Evolutionary conservation across 139 green algal genomes (phyloP).

Genomic region (Monoraphidium neglectum): DNA sequence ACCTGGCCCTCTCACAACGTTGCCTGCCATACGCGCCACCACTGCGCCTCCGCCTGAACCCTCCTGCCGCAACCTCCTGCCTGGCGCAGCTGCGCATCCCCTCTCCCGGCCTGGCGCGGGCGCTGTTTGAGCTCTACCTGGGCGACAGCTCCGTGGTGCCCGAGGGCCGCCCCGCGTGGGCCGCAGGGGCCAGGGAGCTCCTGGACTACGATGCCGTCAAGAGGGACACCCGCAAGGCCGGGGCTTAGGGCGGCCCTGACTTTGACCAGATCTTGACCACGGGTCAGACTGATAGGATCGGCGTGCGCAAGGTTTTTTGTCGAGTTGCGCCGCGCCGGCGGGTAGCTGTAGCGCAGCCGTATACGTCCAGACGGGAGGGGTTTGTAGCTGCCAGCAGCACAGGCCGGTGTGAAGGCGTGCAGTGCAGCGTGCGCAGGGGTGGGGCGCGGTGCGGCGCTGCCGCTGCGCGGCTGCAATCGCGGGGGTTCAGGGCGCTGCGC

Average conservation of each 20-base stretch:
- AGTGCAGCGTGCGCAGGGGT: too few relatives aligned
- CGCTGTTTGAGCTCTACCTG: slow-evolving; percentile 81
- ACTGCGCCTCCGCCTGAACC: too few relatives aligned
- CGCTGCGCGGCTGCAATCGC: too few relatives aligned
- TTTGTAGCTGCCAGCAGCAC: not conserved
- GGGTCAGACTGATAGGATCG: not conserved
- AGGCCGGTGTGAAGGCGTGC: too few relatives aligned
- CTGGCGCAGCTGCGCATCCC: slow-evolving; percentile 57
- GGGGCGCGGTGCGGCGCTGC: too few relatives aligned
- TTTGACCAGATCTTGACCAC: slow-evolving; percentile 1
- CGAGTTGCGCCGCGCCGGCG: not conserved
- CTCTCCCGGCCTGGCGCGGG: slow-evolving; percentile 61
- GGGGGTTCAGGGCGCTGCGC: too few relatives aligned
- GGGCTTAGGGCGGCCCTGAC: too few relatives aligned
- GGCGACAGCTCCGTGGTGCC: slow-evolving; percentile 52
- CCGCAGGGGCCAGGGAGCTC: slow-evolving; percentile 54
- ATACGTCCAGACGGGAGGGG: not conserved
- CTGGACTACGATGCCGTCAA: slow-evolving; percentile 68
- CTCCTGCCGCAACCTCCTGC: not conserved
- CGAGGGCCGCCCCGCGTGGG: slow-evolving; percentile 49
- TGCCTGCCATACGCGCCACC: too few relatives aligned
- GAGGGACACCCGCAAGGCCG: slow-evolving; percentile 39
- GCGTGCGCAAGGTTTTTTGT: not conserved
- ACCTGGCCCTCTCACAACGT: too few relatives aligned
- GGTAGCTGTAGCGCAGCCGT: not conserved